phyloP scores from a whole-genome alignment of 129 eudicot species.

The Saussurea involucrata region DNA sequence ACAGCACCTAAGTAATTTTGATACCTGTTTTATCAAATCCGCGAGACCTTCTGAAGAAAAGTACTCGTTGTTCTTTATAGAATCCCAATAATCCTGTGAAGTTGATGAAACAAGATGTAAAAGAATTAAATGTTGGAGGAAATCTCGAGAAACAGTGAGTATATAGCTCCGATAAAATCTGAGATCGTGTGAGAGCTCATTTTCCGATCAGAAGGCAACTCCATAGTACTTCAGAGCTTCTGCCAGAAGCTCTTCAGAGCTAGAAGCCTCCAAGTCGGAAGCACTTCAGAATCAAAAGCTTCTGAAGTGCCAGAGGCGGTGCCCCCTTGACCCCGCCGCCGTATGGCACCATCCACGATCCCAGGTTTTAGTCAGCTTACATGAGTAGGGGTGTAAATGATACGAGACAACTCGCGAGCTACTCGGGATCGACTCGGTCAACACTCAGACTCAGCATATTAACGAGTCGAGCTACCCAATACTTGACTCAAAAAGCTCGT shows the following conservation, averaged over 20 bases:
- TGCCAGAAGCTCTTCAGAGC: no score
- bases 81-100: conserved; percentile 94
- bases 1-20: neutral
- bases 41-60: conserved; percentile 78
- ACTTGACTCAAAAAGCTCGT: no score
- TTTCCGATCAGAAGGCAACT: neutral
- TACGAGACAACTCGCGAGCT: no score
- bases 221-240: neutral
- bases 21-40: conserved; percentile 85
- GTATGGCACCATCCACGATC: neutral
- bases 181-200: neutral
- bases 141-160: neutral
- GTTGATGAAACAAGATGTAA: neutral
- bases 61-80: conserved; percentile 64
- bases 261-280: neutral
- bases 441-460: no score
- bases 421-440: no score
- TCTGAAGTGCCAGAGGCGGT: neutral
- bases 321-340: neutral
- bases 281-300: neutral
- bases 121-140: neutral
- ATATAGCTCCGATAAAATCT: neutral
- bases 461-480: no score
- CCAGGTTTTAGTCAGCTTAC: neutral
- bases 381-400: no score